A percentile compares a stretch with the other conserved stretches of the same genome.
These are phyloP conservation scores for Ramaria sp. DNA, from an alignment of 768 basidiomycete genomes.

Conservation along the genomic window DNA sequence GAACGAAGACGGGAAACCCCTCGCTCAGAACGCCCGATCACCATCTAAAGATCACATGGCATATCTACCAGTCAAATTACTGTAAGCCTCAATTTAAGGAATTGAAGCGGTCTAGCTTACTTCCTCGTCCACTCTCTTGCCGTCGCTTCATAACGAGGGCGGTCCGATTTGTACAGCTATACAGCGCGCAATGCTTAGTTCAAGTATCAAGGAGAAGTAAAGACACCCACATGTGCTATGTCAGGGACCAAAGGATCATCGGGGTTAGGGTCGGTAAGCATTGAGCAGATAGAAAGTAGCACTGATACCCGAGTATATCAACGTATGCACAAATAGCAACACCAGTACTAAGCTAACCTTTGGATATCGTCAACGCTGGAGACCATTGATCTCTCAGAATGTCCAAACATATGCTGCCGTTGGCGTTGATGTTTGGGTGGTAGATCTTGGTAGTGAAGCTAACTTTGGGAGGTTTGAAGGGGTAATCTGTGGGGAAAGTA, in stretches of 20 bases:
- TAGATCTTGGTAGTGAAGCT: slow-evolving; percentile 99
- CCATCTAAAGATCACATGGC: slow-evolving; percentile 32
- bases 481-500: slow-evolving; percentile 94
- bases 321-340: neutral
- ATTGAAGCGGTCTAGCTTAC: slow-evolving; percentile 34
- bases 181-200: neutral
- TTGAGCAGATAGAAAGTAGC: slow-evolving; percentile 94
- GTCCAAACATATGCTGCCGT: slow-evolving; percentile 97
- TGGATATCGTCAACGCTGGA: slow-evolving; percentile 96
- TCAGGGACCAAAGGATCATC: slow-evolving; percentile 99
- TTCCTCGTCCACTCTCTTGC: slow-evolving; percentile 99
- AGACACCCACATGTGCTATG: slow-evolving; percentile 64
- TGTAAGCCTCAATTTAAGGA: neutral
- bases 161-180: slow-evolving; percentile 93
- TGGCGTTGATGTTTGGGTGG: slow-evolving; percentile 99
- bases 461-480: slow-evolving; percentile 99
- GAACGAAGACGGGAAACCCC: neutral
- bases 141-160: slow-evolving; percentile 92
- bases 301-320: slow-evolving; percentile 36
- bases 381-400: slow-evolving; percentile 99
- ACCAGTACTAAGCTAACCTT: slow-evolving; percentile 45
- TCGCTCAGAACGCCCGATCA: neutral
- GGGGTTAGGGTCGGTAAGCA: slow-evolving; percentile 98
- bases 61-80: slow-evolving; percentile 22
- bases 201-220: neutral